A percentile compares a stretch with the other conserved stretches of the same genome.
These are phyloP conservation scores for Phaeosphaeria sp. DNA, from an alignment of 2,329 filamentous ascomycete genomes.

Conservation along the genomic window DNA sequence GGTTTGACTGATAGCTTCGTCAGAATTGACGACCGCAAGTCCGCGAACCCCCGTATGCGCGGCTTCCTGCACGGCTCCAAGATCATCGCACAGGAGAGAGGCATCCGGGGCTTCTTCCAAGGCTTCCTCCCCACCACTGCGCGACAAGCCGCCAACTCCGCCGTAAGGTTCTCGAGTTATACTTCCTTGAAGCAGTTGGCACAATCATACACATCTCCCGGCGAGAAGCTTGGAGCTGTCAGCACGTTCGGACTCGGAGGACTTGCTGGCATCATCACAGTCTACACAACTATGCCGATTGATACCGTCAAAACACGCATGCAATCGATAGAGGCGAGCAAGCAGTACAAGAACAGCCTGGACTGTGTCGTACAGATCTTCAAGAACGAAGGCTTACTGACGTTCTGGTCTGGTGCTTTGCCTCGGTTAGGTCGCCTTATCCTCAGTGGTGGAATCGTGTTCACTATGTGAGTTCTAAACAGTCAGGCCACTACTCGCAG, in stretches of 20 bases:
- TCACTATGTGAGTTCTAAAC: conserved; percentile 75
- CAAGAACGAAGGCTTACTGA: conserved; percentile 85
- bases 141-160: conserved; percentile 92
- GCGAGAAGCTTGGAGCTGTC: conserved; percentile 88
- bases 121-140: conserved; percentile 95
- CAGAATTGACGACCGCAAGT: conserved; percentile 94
- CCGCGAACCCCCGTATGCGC: conserved; percentile 80
- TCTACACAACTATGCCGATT: conserved; percentile 73
- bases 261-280: conserved; percentile 87
- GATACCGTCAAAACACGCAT: conserved; percentile 97
- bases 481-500: conserved; percentile 9
- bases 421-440: conserved; percentile 85
- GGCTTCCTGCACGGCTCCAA: conserved; percentile 91
- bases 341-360: conserved; percentile 85
- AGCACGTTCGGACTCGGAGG: conserved; percentile 93
- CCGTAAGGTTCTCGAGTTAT: conserved; percentile 88
- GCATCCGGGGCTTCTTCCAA: conserved; percentile 92
- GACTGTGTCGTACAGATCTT: conserved; percentile 84
- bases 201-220: conserved; percentile 88
- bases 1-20: conserved; percentile 1
- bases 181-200: conserved; percentile 90
- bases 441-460: conserved; percentile 94
- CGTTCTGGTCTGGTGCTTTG: conserved; percentile 92
- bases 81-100: conserved; percentile 87
- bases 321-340: conserved; percentile 90